Base-by-base conservation (phyloP, 169 alveolate genomes). In the Eimeria sp. region DNA sequence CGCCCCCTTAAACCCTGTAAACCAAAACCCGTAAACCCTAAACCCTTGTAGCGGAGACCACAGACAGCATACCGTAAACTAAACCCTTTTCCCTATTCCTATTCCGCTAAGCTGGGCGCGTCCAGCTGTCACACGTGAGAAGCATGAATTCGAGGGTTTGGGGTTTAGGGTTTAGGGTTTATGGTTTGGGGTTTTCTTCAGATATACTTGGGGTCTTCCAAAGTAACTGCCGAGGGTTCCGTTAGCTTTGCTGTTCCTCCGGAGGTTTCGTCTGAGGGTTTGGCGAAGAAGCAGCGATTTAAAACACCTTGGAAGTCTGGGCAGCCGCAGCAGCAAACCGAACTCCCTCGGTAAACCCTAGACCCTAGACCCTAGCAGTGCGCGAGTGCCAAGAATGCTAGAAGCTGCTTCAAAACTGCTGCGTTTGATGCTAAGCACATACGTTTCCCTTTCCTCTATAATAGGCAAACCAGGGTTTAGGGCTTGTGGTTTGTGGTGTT, bases 1-100 rank as follows among this genome's bases (percentile, higher is more conserved):
- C 70, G 95, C 76, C 82, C 76, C 91, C 75, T 43, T 87, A n/a
- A 87, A 61, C 43, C 88, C 97, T 9, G 95, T 95, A 70, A 90
- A 73, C 84, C 54, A 34, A 40, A 34, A 43, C n/a, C 54, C 70
- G 43, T 49, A 34, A 47, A 65, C 94, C 75, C 67, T 67, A 63
- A n/a, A 57, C 63, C 47, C 82, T 27, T 10, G 6, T 61, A 5
- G 6, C 25, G 6, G 11, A 61, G 20, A 61, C 70, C 70, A 18
- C 20, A 18, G 70, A 61, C 7, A 18, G 18, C 70, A 61, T 27
- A 49, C 40, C 49, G 16, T 27, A 51, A 22, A n/a, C 75, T 49
- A 61, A 61, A 61, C 70, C 5, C 27, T 61, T 4, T 25, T 2
- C 70, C 70, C 70, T 0, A 61, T 20, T 61, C 27, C 30, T 10